Evolutionary conservation across 225 moss, liverwort and hornwort species (phyloP), one percentile per base, ranked within the genome.

Genomic region (Anthoceros angustus): DNA sequence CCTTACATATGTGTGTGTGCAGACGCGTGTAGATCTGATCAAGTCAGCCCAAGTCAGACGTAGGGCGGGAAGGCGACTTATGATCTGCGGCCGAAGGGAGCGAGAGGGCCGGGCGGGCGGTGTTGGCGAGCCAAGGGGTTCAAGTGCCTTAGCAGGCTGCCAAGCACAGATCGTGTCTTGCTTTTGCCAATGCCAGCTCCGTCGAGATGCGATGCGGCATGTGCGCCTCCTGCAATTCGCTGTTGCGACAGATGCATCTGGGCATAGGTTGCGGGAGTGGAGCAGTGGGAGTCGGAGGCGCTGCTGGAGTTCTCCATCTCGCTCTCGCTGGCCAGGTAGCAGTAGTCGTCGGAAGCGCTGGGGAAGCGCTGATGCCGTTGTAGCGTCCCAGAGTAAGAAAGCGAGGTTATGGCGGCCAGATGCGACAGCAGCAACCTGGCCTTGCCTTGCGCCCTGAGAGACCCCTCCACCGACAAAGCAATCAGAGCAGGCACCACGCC

Each of bases 401-500:
- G 32, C 2, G 32, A 32, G 32, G 32, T 32, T 3, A 55, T 55
- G n/a, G n/a, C 4, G n/a, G 55, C 18, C 55, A 91, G 87, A 42
- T 86, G 86, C 64, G 84, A 82, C 7, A 91, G 82, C 45, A 91
- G 76, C 64, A 86, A 87, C 69, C 84, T 81, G 43, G 90, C 87
- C 71, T 91, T 91, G 62, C 84, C 90, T 66, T 82, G 82, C 41
- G 83, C 87, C 40, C 87, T 84, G 0, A 85, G 84, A 55, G 76
- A 87, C 24, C 77, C 82, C 71, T 80, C 68, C 42, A 91, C 78
- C 18, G 87, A 86, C 43, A 87, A 77, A 24, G 87, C 80, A 45
- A 91, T 87, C 5, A 91, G 87, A 2, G 90, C 72, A 3, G 90
- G 90, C 55, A 87, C 87, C n/a, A 87, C 87, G 10, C 90, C 90